Evolutionary conservation across 1,284 basidiomycete species (phyloP).

Genomic region (Waitea zeae): DNA sequence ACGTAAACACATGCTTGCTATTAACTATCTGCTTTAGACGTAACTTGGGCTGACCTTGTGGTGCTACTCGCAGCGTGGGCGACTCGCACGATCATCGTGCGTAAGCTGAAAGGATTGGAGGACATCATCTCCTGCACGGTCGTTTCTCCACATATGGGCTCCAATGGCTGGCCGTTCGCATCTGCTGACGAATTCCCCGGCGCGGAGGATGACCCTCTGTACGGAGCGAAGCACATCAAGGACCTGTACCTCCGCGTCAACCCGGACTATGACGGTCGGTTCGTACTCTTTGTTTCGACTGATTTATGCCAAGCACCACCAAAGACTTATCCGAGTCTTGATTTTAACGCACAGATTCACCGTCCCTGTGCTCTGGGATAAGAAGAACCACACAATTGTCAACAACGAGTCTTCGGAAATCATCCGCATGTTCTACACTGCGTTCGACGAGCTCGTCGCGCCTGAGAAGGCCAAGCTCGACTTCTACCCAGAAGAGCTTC

Average conservation of each 20-base stretch:
- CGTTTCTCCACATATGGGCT: constrained; percentile 79
- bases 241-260: constrained; percentile 77
- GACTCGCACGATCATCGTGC: constrained; percentile 75
- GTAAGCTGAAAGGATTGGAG: constrained; percentile 87
- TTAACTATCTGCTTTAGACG: neutral
- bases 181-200: constrained; percentile 50
- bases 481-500: constrained; percentile 61
- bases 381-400: constrained; percentile 76
- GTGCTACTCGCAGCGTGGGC: constrained; percentile 85
- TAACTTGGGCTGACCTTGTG: neutral
- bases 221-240: constrained; percentile 54
- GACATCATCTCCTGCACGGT: constrained; percentile 60
- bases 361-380: constrained; percentile 94
- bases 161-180: constrained; percentile 80
- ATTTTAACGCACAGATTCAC: too few relatives aligned
- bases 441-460: constrained; percentile 61
- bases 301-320: neutral
- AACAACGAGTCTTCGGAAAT: constrained; percentile 94
- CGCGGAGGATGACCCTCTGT: constrained; percentile 57
- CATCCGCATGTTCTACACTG: constrained; percentile 80
- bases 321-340: neutral
- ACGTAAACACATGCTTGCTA: constrained; percentile 14
- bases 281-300: constrained; percentile 6
- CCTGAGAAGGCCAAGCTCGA: constrained; percentile 50
- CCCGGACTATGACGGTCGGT: constrained; percentile 53